Conservation (phyloP, 2,329 filamentous ascomycete species). For the Periconia macrospinosa region DNA sequence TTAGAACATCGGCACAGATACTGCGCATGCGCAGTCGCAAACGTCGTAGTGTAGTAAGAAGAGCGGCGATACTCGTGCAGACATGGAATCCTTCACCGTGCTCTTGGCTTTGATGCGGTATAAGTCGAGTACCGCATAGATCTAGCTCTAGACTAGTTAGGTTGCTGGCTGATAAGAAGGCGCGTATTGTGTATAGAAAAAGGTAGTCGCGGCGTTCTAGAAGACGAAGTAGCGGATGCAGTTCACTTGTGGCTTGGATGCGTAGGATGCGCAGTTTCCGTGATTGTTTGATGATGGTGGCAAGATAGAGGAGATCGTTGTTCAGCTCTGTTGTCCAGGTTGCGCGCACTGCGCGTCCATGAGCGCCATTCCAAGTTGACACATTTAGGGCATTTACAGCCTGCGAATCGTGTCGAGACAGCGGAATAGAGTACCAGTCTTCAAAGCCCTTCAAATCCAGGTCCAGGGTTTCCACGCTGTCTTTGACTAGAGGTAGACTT, state of each 20-base stretch:
- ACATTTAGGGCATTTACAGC: slow-evolving; percentile 10
- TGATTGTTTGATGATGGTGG: slow-evolving; percentile 19
- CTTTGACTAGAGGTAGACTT: slow-evolving; percentile 21
- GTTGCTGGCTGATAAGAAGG: slow-evolving; percentile 18
- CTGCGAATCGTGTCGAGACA: slow-evolving; percentile 13
- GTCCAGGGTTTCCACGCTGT: slow-evolving; percentile 21
- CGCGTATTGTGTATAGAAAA: slow-evolving; percentile 13
- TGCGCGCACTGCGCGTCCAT: slow-evolving; percentile 15
- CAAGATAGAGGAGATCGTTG: slow-evolving; percentile 17
- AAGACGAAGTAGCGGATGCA: slow-evolving; percentile 14
- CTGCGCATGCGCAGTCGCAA: slow-evolving; percentile 22
- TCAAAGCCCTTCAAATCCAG: slow-evolving; percentile 21
- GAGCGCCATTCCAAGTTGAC: slow-evolving; percentile 14
- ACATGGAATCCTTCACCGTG: slow-evolving; percentile 14
- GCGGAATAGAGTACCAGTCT: slow-evolving; percentile 18
- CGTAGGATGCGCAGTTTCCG: slow-evolving; percentile 20
- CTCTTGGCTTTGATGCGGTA: slow-evolving; percentile 15
- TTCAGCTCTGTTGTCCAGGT: slow-evolving; percentile 22
- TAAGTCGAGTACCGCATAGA: slow-evolving; percentile 15
- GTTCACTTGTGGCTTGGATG: slow-evolving; percentile 19
- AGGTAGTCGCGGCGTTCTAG: slow-evolving; percentile 19
- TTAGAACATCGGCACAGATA: slow-evolving; percentile 23
- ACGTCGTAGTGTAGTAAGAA: slow-evolving; percentile 41
- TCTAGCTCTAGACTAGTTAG: slow-evolving; percentile 19
- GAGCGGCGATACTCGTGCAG: slow-evolving; percentile 51